Conservation (phyloP, 106 monocot species). For the Hemerocallis citrina region DNA sequence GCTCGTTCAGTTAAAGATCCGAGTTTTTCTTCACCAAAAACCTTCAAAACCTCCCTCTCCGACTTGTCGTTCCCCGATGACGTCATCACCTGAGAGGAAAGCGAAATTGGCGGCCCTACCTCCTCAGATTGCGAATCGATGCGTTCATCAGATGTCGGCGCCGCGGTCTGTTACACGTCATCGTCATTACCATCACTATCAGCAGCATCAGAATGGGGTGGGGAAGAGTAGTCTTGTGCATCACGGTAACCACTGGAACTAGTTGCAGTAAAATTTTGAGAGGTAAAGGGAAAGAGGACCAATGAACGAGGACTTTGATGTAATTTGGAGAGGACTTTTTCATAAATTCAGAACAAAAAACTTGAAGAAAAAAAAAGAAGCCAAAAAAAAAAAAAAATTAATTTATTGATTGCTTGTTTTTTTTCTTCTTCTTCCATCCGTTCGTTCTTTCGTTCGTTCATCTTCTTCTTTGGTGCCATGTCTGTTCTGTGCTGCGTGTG, state of each 20-base stretch:
- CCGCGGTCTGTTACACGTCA: not conserved
- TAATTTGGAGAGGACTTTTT: not conserved
- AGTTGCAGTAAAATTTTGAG: conserved; percentile 1
- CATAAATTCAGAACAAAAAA: not conserved
- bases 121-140: not conserved
- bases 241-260: not conserved
- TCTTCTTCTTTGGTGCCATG: not conserved
- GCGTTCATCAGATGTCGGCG: not conserved
- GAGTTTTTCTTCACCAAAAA: conserved; percentile 46
- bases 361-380: not conserved
- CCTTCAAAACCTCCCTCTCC: not conserved
- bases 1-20: conserved; percentile 42
- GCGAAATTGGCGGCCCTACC: not conserved
- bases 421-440: not conserved
- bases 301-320: not conserved
- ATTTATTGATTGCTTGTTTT: not conserved
- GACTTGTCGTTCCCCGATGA: no score
- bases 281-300: not conserved
- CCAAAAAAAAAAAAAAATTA: not conserved
- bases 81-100: no score
- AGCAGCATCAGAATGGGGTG: not conserved
- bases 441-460: not conserved
- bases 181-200: not conserved
- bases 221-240: no score
- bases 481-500: not conserved